Evolutionary conservation across 768 basidiomycete genomes (phyloP).

Genomic region (Rhodotorula taiwanensis): DNA sequence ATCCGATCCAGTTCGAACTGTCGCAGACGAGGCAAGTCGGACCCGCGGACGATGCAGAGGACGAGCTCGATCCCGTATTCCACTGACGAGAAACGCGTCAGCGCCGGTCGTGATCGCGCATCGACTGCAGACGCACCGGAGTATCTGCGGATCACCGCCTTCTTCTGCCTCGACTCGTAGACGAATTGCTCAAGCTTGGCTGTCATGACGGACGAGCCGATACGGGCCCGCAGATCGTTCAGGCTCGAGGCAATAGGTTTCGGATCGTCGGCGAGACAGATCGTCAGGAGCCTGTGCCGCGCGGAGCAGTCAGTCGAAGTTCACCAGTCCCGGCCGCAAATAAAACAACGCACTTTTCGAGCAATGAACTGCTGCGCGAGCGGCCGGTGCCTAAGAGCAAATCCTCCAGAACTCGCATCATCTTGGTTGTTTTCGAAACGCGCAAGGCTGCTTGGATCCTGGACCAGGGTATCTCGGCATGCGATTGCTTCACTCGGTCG

Average conservation of each 20-base stretch:
- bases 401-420: conserved; percentile 24
- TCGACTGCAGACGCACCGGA: conserved; percentile 4
- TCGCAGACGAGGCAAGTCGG: conserved; percentile 31
- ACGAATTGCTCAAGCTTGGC: conserved; percentile 29
- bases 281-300: conserved; percentile 18
- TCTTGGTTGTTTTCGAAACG: conserved; percentile 11
- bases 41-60: conserved; percentile 34
- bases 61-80: conserved; percentile 33
- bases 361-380: conserved; percentile 14
- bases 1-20: conserved; percentile 25
- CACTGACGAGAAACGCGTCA: background rate
- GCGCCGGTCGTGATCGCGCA: background rate
- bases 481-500: conserved; percentile 19
- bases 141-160: conserved; percentile 27
- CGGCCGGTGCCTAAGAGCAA: conserved; percentile 20
- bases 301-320: too few species aligned
- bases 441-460: conserved; percentile 20
- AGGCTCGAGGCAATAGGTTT: conserved; percentile 5
- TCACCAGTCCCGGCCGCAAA: background rate
- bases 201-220: conserved; percentile 21
- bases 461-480: conserved; percentile 30
- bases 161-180: conserved; percentile 20
- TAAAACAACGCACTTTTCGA: conserved; percentile 20
- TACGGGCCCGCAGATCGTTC: conserved; percentile 8
- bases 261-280: conserved; percentile 29